Base-by-base conservation (phyloP, 225 moss, liverwort and hornwort species). In the Climacium dendroides region DNA sequence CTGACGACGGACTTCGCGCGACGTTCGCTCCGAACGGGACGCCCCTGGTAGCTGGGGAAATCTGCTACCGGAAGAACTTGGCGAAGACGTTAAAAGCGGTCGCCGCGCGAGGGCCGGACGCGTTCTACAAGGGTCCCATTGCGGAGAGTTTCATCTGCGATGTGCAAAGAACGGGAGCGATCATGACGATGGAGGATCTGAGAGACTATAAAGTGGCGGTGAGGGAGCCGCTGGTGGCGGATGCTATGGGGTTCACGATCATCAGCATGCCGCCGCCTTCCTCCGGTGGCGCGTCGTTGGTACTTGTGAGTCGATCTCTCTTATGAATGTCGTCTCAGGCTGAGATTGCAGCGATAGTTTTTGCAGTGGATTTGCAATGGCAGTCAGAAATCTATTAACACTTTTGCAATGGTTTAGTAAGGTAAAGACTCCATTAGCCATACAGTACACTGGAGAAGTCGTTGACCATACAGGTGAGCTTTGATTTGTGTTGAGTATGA, bases 241-340 rank as follows among this genome's bases (percentile, higher is more conserved):
- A 96, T 19, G 86, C 91, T 41, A 91, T 92, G 93, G 96, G 95
- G 7, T 82, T 88, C 18, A 96, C 98, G 2, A 57, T 98, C 30
- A 89, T 98, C 19, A 79, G 94, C 41, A 96, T 98, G 94, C 98
- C 98, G 19, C 96, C 96, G n/a, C 98, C 98, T 74, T 96, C 98
- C 78, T 94, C 98, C 6, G 98, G 98, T 10, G 98, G 98, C 45
- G 87, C 86, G 7, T 92, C 95, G 12, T 62, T 96, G 11, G 41
- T 93, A 45, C 90, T 98, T 25, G 97, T 97, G 67, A 89, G 85
- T 81, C 32, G 14, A 61, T 80, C 37, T 20, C n/a, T n/a, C 69
- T 55, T 55, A 28, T 35, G 26, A 64, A 19, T 58, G 39, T 79
- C 29, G 39, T 78, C 39, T 26, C 37, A 59, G 43, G 60, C 29